Evolutionary conservation across 805 yeast species (phyloP).

Genomic region (Zygoascus flipseniorum): DNA sequence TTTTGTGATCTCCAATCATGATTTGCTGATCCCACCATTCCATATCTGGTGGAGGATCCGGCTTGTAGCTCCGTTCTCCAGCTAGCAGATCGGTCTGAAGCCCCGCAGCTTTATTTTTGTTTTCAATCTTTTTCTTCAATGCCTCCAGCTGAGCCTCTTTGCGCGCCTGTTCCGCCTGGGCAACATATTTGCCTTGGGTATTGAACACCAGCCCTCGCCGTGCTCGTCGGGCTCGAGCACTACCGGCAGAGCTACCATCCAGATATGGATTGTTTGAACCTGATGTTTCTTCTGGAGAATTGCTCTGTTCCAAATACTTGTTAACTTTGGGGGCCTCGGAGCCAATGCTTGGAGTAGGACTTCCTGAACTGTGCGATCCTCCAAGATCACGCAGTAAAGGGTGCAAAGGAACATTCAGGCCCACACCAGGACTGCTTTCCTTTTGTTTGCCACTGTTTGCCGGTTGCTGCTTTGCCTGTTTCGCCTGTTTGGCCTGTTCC

Average conservation of each 20-base stretch:
- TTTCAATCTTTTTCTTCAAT: slow-evolving; percentile 28
- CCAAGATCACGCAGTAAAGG: slow-evolving; percentile 19
- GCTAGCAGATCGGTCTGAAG: slow-evolving; percentile 41
- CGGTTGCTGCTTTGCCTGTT: not conserved
- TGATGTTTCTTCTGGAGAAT: not conserved
- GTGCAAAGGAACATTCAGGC: slow-evolving; percentile 26
- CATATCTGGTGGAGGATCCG: slow-evolving; percentile 46
- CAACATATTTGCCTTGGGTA: slow-evolving; percentile 55
- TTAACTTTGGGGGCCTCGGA: not conserved
- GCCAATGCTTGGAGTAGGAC: not conserved
- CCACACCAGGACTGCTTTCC: slow-evolving; percentile 6
- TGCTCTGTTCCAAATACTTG: slow-evolving; percentile 3
- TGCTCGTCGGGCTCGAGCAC: slow-evolving; percentile 4
- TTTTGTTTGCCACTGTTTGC: not conserved
- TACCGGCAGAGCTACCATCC: not conserved
- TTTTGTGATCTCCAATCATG: slow-evolving; percentile 30
- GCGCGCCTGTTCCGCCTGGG: slow-evolving; percentile 44
- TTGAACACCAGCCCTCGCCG: slow-evolving; percentile 43
- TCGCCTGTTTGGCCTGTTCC: not conserved
- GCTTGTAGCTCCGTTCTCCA: slow-evolving; percentile 50
- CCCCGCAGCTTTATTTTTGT: slow-evolving; percentile 31
- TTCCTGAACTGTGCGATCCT: not conserved
- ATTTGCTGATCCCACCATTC: slow-evolving; percentile 90
- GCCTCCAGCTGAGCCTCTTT: slow-evolving; percentile 30
- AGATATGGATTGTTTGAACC: not conserved